Evolutionary conservation across 768 basidiomycete species (phyloP).

Genomic region (Hypsizygus marmoreus): DNA sequence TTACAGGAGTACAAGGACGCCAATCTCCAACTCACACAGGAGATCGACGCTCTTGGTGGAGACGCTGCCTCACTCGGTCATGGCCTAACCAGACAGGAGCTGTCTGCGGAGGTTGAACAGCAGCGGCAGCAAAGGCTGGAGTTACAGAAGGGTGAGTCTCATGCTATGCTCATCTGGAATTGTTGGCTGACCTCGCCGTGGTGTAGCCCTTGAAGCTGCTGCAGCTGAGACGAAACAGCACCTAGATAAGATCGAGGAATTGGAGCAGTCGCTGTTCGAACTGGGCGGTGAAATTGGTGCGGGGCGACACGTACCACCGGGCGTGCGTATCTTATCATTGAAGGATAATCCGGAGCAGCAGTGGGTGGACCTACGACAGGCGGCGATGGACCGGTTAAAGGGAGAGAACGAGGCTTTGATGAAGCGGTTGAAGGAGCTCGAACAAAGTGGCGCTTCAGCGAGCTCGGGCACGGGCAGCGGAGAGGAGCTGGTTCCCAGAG

Average conservation of each 20-base stretch:
- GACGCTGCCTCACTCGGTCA: constrained; percentile 28
- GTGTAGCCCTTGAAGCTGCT: constrained; percentile 46
- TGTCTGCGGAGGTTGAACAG: constrained; percentile 37
- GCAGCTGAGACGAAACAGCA: constrained; percentile 37
- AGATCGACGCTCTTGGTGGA: constrained; percentile 48
- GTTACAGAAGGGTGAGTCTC: constrained; percentile 40
- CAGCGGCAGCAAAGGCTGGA: constrained; percentile 30
- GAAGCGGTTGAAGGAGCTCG: constrained; percentile 59
- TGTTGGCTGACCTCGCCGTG: neutral
- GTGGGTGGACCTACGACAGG: constrained; percentile 77
- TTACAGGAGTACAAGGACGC: constrained; percentile 55
- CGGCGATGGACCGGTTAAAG: constrained; percentile 72
- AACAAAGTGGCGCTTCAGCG: constrained; percentile 25
- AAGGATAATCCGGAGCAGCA: constrained; percentile 61
- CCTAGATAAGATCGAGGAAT: constrained; percentile 59
- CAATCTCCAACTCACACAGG: constrained; percentile 45
- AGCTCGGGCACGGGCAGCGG: constrained; percentile 2
- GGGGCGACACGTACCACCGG: constrained; percentile 53
- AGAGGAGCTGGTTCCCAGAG: constrained; percentile 66
- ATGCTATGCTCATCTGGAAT: neutral
- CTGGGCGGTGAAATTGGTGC: constrained; percentile 74
- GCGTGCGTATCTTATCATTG: constrained; percentile 13
- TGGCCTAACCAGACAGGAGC: constrained; percentile 30
- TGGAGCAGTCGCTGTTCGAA: constrained; percentile 81
- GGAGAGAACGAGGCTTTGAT: constrained; percentile 85